Evolutionary conservation across 441 rosid genomes (phyloP), one percentile per base, ranked within the genome.

Genomic region (Gossypium trilobum): DNA sequence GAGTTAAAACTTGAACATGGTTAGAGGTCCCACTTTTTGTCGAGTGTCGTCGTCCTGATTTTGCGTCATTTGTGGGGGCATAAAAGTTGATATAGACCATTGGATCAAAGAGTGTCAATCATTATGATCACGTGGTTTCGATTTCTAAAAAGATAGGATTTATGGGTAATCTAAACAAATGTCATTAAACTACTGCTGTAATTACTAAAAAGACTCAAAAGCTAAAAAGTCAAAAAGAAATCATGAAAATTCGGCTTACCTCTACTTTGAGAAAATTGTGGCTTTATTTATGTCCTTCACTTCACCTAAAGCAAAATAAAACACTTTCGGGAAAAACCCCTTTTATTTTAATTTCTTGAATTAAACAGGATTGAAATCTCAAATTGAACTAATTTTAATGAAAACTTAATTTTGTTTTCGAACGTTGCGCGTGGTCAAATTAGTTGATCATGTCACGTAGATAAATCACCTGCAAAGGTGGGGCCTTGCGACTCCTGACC

Each of bases 11-110:
- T 78, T 79, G 74, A 76, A 73, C 75, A 70, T 79, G 36, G 19
- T 31, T 33, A 16, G 17, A 55, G 80, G 82, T 62, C 83, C 80
- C 70, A 68, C 68, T 19, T 27, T 14, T 66, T 74, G 73, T 64
- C 67, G 62, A 74, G 72, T 75, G 78, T 77, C 78, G 74, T 46
- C 76, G 80, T 72, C 77, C 75, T 77, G 31, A 82, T 75, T 71
- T 27, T 14, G 54, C 61, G 74, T 2, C 29, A 8, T 3, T 3
- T 13, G 48, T 4, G n/a, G 44, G 62, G 65, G 70, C 5, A 31
- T 14, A 19, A 33, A 19, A 33, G 25, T 13, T 33, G 64, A 36
- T 10, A 39, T n/a, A 13, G 0, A 25, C 60, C 66, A 23, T 66
- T 16, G 10, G 66, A 74, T 67, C 54, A 68, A 67, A 7, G 50